These are phyloP conservation scores for Fraxinus paxiana DNA, from an alignment of 305 asterid species.

Conservation along the genomic window DNA sequence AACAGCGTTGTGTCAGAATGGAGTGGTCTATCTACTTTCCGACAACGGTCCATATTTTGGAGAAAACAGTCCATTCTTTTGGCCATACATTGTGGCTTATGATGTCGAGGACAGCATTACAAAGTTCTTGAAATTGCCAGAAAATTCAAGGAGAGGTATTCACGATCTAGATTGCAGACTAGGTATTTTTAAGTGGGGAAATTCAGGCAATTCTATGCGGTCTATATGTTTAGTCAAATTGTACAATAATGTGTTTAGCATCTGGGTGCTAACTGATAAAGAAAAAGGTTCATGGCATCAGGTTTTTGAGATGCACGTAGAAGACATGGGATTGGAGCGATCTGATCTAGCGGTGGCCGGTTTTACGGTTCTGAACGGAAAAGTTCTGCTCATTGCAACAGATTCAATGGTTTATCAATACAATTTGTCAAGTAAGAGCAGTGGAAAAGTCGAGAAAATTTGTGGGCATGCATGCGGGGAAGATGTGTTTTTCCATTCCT, in stretches of 20 bases:
- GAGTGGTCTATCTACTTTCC: background rate
- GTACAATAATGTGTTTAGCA: background rate
- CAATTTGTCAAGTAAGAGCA: background rate
- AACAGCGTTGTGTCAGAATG: background rate
- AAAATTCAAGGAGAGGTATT: background rate
- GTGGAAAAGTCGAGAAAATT: background rate
- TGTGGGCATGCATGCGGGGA: background rate
- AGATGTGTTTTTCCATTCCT: background rate
- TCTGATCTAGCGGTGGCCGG: background rate
- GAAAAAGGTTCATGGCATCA: background rate
- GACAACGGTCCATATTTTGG: background rate
- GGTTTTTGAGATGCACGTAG: background rate
- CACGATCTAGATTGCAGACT: background rate
- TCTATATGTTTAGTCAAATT: constrained; percentile 4
- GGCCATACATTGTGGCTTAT: constrained; percentile 18
- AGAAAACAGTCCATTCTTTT: background rate
- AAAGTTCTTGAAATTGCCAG: constrained; percentile 2
- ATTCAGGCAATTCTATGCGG: background rate
- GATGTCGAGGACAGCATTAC: background rate
- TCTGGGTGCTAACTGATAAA: background rate
- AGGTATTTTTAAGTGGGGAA: constrained; percentile 10
- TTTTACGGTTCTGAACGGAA: constrained; percentile 2
- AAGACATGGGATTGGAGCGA: background rate
- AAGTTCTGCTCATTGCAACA: background rate
- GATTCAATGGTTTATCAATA: background rate